Evolutionary conservation across 306 rosid genomes (phyloP).

Genomic region (Casuarina cunninghamiana): DNA sequence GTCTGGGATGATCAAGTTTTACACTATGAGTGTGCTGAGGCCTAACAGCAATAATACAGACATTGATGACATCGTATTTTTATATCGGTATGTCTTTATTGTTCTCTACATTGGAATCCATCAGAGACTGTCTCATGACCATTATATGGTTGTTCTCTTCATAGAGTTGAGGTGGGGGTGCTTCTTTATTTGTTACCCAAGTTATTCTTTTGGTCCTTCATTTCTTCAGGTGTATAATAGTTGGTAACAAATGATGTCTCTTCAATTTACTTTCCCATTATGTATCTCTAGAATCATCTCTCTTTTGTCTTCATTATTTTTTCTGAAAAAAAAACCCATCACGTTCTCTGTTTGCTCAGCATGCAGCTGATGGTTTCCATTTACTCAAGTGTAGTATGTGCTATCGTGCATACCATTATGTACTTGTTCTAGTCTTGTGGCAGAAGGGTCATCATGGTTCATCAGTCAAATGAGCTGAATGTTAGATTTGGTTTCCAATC

Average conservation of each 20-base stretch:
- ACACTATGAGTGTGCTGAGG: slow-evolving; percentile 91
- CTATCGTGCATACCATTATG: slow-evolving; percentile 2
- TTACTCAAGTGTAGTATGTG: slow-evolving; percentile 17
- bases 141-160: slow-evolving; percentile 13
- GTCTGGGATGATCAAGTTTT: slow-evolving; percentile 74
- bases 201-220: slow-evolving; percentile 23
- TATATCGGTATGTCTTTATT: slow-evolving; percentile 67
- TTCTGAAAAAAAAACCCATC: neutral
- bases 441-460: neutral
- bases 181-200: slow-evolving; percentile 15
- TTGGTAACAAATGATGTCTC: neutral
- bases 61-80: slow-evolving; percentile 67
- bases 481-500: neutral
- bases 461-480: neutral
- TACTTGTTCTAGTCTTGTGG: slow-evolving; percentile 5
- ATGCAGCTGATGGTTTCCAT: slow-evolving; percentile 15
- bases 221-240: neutral
- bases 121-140: slow-evolving; percentile 18
- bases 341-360: slow-evolving; percentile 11
- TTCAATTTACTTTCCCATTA: neutral
- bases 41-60: slow-evolving; percentile 56
- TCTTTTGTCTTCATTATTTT: neutral
- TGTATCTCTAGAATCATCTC: neutral
- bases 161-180: slow-evolving; percentile 15
- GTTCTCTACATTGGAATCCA: slow-evolving; percentile 11